Conservation (phyloP, 1,139 yeast species). For the Magnusiomyces sp. region DNA sequence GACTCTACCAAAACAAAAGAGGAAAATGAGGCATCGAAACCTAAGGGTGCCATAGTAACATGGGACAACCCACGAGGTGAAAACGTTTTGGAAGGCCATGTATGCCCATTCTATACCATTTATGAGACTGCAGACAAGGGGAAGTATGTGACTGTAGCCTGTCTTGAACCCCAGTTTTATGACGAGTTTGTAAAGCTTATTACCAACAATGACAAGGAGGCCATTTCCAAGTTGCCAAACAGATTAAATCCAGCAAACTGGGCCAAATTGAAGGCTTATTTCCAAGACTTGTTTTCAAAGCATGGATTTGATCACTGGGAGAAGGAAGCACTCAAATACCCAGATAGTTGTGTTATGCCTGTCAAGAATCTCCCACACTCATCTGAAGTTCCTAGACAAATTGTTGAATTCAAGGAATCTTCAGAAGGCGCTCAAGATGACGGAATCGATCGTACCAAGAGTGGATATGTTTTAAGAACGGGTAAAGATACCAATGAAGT, state of each 20-base stretch:
- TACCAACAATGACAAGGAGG: conserved; percentile 5
- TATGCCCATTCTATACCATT: conserved; percentile 17
- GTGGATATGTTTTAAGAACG: background rate
- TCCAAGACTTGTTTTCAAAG: conserved; percentile 11
- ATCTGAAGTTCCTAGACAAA: conserved; percentile 10
- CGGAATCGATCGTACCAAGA: background rate
- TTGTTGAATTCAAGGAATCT: conserved; percentile 3
- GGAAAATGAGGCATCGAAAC: background rate
- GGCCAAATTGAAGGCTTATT: conserved; percentile 12
- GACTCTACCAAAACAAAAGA: conserved; percentile 8
- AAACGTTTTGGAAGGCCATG: conserved; percentile 18
- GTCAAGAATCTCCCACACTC: conserved; percentile 13
- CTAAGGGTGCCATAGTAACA: background rate
- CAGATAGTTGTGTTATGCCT: conserved; percentile 17
- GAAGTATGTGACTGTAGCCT: conserved; percentile 19
- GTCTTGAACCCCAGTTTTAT: conserved; percentile 21
- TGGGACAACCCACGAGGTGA: conserved; percentile 15
- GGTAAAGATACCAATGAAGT: conserved; percentile 1
- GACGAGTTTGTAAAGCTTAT: conserved; percentile 13
- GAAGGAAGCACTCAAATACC: conserved; percentile 9
- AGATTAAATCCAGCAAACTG: conserved; percentile 16
- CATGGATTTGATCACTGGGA: conserved; percentile 14
- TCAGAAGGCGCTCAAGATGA: background rate
- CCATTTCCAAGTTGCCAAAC: conserved; percentile 5
- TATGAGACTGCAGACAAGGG: conserved; percentile 16